These are phyloP conservation scores for Toxicodendron radicans DNA, from an alignment of 345 rosid genomes.

Conservation along the genomic window DNA sequence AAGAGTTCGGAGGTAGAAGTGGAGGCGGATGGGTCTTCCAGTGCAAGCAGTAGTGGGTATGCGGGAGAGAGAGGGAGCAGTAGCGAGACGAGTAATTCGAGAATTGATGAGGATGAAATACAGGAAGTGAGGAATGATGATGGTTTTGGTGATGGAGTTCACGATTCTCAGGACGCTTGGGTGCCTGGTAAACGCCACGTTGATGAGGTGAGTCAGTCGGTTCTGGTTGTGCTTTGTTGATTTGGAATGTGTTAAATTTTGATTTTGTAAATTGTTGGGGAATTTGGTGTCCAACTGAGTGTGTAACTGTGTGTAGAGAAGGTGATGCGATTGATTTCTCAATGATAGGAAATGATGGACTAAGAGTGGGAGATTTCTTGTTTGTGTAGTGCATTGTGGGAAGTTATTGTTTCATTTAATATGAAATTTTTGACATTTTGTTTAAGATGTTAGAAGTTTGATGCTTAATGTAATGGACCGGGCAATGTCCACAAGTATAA, in stretches of 20 bases:
- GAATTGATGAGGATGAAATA: constrained; percentile 60
- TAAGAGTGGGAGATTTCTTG: not conserved
- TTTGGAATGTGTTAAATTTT: not conserved
- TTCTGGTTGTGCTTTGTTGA: not conserved
- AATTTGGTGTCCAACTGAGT: not conserved
- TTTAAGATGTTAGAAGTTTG: not conserved
- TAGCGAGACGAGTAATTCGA: constrained; percentile 52
- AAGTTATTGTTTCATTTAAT: not conserved
- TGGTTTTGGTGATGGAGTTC: constrained; percentile 27
- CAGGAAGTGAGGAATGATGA: constrained; percentile 44
- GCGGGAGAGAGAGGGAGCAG: constrained; percentile 96
- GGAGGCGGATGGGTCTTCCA: constrained; percentile 55
- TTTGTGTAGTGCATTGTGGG: not conserved
- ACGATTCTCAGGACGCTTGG: constrained; percentile 57
- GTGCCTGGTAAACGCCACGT: constrained; percentile 82
- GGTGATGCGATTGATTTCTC: not conserved
- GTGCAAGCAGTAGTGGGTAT: constrained; percentile 93
- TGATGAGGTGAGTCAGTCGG: constrained; percentile 56
- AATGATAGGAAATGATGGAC: not conserved
- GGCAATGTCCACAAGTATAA: not conserved
- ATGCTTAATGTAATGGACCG: not conserved
- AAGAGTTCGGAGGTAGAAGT: constrained; percentile 56
- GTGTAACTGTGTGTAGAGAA: no score
- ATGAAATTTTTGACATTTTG: not conserved
- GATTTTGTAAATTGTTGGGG: not conserved